Evolutionary conservation across 2,329 filamentous ascomycete species (phyloP).

Genomic region (Colletotrichum nymphaeae): DNA sequence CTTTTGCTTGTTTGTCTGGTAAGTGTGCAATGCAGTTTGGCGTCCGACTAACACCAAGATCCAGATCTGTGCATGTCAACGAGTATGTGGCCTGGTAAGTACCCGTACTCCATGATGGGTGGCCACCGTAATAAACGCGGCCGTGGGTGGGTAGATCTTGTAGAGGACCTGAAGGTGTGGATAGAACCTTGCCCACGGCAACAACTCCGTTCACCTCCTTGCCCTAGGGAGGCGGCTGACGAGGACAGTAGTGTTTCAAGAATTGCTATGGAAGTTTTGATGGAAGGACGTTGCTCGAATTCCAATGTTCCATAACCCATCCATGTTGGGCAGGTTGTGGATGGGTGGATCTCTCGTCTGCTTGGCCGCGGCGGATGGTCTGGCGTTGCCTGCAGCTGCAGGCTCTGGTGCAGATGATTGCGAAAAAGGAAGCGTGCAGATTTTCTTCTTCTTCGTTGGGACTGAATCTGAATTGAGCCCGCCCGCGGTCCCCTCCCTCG

Average conservation of each 20-base stretch:
- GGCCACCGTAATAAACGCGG: not conserved
- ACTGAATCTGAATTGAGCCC: not conserved
- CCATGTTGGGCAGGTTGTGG: not conserved
- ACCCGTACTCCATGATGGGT: not conserved
- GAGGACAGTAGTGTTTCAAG: conserved; percentile 14
- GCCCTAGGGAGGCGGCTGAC: not conserved
- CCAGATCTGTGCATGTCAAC: not conserved
- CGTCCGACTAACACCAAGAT: not conserved
- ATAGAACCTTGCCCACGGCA: not conserved
- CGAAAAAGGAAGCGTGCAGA: conserved; percentile 16
- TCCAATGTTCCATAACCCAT: conserved; percentile 19
- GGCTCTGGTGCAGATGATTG: conserved; percentile 1
- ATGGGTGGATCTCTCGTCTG: conserved; percentile 19
- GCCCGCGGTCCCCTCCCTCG: too few relatives aligned
- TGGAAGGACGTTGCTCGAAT: conserved; percentile 26
- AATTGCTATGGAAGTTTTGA: conserved; percentile 29
- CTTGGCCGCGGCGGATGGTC: conserved; percentile 15
- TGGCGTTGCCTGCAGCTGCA: not conserved
- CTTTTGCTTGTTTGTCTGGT: not conserved
- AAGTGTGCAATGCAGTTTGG: not conserved
- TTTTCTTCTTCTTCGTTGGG: conserved; percentile 12
- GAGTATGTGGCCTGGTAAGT: not conserved
- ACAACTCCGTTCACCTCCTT: not conserved
- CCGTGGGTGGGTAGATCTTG: not conserved
- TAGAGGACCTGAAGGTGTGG: not conserved